These are phyloP conservation scores for Penicillium freii DNA, from an alignment of 2,329 filamentous ascomycete species.

Conservation along the genomic window DNA sequence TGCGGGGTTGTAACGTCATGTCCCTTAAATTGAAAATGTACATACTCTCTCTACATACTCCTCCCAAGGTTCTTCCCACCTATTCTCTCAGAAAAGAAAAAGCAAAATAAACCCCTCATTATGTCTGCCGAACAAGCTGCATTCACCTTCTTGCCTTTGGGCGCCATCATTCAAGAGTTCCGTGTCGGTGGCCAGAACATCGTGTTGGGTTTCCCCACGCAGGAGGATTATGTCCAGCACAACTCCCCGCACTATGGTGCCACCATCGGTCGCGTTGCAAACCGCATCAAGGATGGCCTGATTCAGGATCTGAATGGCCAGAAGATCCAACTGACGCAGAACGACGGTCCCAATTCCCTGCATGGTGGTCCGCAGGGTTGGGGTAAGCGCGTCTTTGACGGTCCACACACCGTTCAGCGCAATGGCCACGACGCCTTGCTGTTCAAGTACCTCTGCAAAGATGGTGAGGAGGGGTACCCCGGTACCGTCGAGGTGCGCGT, in stretches of 20 bases:
- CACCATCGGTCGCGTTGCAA: conserved; percentile 81
- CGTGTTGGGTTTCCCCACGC: conserved; percentile 77
- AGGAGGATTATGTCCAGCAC: conserved; percentile 70
- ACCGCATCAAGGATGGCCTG: conserved; percentile 71
- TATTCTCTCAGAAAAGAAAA: background rate
- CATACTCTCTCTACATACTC: background rate
- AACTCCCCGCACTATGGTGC: conserved; percentile 84
- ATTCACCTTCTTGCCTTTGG: conserved; percentile 47
- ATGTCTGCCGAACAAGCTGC: conserved; percentile 32
- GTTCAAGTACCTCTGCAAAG: conserved; percentile 65
- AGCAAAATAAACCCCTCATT: background rate
- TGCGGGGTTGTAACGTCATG: conserved; percentile 27
- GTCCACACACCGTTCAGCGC: conserved; percentile 56
- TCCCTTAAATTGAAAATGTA: background rate
- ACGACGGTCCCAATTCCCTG: conserved; percentile 73
- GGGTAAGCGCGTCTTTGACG: conserved; percentile 36
- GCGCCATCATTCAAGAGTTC: conserved; percentile 64
- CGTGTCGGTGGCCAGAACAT: conserved; percentile 77
- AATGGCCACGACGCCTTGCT: conserved; percentile 64
- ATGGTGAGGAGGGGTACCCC: conserved; percentile 88
- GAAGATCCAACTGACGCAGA: conserved; percentile 67
- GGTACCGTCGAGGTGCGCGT: conserved; percentile 76
- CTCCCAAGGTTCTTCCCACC: background rate
- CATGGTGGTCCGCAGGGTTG: conserved; percentile 74
- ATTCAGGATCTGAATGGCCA: conserved; percentile 71